Evolutionary conservation across 1,284 basidiomycete species (phyloP).

Genomic region (Boletellus deceptivus): DNA sequence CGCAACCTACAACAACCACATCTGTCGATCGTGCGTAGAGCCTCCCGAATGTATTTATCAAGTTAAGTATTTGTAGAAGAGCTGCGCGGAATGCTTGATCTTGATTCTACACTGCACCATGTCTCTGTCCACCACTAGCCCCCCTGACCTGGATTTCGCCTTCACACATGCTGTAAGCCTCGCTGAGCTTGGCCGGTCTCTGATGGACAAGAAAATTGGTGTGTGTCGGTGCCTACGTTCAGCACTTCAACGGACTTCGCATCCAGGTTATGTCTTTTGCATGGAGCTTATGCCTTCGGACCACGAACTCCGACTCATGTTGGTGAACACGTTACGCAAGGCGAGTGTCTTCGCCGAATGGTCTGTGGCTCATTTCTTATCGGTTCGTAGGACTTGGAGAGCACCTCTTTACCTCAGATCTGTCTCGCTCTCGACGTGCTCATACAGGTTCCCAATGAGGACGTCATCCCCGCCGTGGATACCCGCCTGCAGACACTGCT

Average conservation of each 20-base stretch:
- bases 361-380: not conserved
- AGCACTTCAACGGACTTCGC: slow-evolving; percentile 1
- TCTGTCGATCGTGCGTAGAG: slow-evolving; percentile 49
- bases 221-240: slow-evolving; percentile 9
- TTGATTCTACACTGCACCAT: slow-evolving; percentile 67
- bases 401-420: slow-evolving; percentile 48
- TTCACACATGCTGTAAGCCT: slow-evolving; percentile 69
- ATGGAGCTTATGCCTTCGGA: slow-evolving; percentile 61
- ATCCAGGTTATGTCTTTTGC: slow-evolving; percentile 72
- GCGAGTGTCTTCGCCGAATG: slow-evolving; percentile 33
- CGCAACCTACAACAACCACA: slow-evolving; percentile 46
- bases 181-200: slow-evolving; percentile 59
- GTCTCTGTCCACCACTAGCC: slow-evolving; percentile 41
- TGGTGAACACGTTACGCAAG: slow-evolving; percentile 79
- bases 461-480: slow-evolving; percentile 71
- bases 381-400: slow-evolving; percentile 60
- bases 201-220: slow-evolving; percentile 72
- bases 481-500: slow-evolving; percentile 61
- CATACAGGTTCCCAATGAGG: slow-evolving; percentile 54
- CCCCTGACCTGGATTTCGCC: slow-evolving; percentile 58
- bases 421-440: slow-evolving; percentile 72
- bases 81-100: slow-evolving; percentile 60
- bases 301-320: slow-evolving; percentile 75
- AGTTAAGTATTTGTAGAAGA: slow-evolving; percentile 40
- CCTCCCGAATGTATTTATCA: slow-evolving; percentile 7